A percentile compares a stretch with the other conserved stretches of the same genome.
Conservation (phyloP, 2,329 filamentous ascomycete genomes). For the Penicillium sp. region DNA sequence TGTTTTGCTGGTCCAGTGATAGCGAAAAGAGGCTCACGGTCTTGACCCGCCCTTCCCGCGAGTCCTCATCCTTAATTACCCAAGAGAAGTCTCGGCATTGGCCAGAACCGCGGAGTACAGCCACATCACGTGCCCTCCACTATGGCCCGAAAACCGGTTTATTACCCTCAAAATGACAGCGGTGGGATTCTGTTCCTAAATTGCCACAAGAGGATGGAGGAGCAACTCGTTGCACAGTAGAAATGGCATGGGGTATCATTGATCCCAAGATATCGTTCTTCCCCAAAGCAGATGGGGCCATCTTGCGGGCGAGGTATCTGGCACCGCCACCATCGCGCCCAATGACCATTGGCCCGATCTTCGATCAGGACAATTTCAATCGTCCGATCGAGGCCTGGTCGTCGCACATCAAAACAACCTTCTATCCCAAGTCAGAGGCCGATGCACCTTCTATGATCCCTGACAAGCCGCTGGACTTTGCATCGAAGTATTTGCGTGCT, state of each 20-base stretch:
- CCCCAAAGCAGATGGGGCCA: conserved; percentile 12
- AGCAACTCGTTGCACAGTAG: neutral
- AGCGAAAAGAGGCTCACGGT: neutral
- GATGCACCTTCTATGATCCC: neutral
- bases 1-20: neutral
- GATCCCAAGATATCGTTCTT: conserved; percentile 7
- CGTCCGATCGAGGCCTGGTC: conserved; percentile 11
- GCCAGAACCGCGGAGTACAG: neutral
- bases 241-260: neutral
- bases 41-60: neutral
- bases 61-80: neutral
- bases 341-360: conserved; percentile 7
- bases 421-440: neutral
- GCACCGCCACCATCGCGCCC: conserved; percentile 4
- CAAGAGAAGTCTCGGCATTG: neutral
- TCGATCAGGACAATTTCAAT: conserved; percentile 10
- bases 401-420: neutral
- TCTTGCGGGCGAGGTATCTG: conserved; percentile 1
- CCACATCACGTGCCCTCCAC: neutral
- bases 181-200: neutral
- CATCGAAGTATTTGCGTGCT: conserved; percentile 6
- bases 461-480: neutral
- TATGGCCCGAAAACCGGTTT: neutral
- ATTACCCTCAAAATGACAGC: neutral
- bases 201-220: neutral